Evolutionary conservation across 2,329 filamentous ascomycete species (phyloP).

Genomic region (Boeremia exigua): DNA sequence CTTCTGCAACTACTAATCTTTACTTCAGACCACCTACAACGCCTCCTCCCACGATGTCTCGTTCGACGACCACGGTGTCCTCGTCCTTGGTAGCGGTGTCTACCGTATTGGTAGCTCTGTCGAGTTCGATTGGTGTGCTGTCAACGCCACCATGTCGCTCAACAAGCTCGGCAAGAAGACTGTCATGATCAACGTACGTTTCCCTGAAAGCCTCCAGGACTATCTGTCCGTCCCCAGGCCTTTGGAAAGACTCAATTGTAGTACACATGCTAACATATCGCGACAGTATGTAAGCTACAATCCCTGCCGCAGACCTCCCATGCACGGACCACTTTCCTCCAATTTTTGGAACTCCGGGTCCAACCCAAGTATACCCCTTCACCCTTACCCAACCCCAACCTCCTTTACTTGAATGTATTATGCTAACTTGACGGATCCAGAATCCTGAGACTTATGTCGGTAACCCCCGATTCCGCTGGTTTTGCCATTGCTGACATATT

Average conservation of each 20-base stretch:
- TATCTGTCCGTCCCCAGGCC: too few relatives aligned
- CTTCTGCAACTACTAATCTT: too few relatives aligned
- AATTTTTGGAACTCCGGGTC: too few relatives aligned
- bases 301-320: neutral
- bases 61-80: conserved; percentile 88
- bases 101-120: conserved; percentile 98
- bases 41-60: conserved; percentile 90
- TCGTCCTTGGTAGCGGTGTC: conserved; percentile 92
- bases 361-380: too few relatives aligned
- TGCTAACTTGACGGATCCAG: neutral
- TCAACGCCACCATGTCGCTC: conserved; percentile 84
- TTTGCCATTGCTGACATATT: neutral
- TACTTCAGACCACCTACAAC: conserved; percentile 98
- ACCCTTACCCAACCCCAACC: too few relatives aligned
- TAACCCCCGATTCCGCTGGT: neutral
- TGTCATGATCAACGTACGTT: conserved; percentile 97
- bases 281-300: too few relatives aligned
- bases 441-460: neutral
- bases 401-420: neutral
- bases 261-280: too few relatives aligned
- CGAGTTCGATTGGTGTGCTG: conserved; percentile 98
- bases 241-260: too few relatives aligned
- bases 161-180: conserved; percentile 93
- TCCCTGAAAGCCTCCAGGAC: conserved; percentile 53
- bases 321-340: too few relatives aligned